A percentile compares a stretch with the other conserved stretches of the same genome.
Conservation (phyloP, 2,329 filamentous ascomycete genomes). For the Pseudocercospora vitis region DNA sequence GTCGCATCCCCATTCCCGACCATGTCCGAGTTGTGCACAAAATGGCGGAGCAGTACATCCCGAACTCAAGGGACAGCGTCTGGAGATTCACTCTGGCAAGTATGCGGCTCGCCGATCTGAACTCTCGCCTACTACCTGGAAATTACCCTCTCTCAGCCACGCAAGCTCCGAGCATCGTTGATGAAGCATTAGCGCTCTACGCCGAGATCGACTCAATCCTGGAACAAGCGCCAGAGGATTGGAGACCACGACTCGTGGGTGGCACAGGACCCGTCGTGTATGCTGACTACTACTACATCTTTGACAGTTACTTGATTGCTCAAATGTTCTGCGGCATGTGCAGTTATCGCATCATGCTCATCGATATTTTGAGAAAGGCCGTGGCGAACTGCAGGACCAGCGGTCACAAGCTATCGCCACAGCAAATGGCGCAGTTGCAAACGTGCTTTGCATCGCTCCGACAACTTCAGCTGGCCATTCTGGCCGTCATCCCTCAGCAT, state of each 20-base stretch:
- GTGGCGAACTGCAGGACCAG: slow-evolving; percentile 10
- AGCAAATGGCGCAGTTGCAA: slow-evolving; percentile 15
- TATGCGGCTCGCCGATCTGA: slow-evolving; percentile 17
- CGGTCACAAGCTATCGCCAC: slow-evolving; percentile 1
- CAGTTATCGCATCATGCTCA: slow-evolving; percentile 20
- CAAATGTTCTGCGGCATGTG: slow-evolving; percentile 22
- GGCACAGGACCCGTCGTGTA: slow-evolving; percentile 17
- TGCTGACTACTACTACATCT: slow-evolving; percentile 21
- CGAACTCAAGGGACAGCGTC: slow-evolving; percentile 15
- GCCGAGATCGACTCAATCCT: slow-evolving; percentile 19
- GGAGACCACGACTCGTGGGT: slow-evolving; percentile 14
- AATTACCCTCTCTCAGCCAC: slow-evolving; percentile 13
- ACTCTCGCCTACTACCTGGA: slow-evolving; percentile 19
- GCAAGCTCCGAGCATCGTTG: slow-evolving; percentile 13
- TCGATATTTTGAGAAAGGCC: slow-evolving; percentile 20
- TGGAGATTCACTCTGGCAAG: slow-evolving; percentile 18
- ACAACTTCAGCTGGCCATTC: slow-evolving; percentile 17
- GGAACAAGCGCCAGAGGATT: slow-evolving; percentile 15
- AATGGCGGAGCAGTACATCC: slow-evolving; percentile 15
- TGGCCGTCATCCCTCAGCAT: slow-evolving; percentile 20
- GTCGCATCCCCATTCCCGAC: slow-evolving; percentile 18
- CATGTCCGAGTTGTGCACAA: slow-evolving; percentile 18
- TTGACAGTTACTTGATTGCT: slow-evolving; percentile 19
- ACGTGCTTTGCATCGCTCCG: slow-evolving; percentile 5
- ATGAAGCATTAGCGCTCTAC: slow-evolving; percentile 14